Base-by-base conservation (phyloP, 148 eudicot species). In the Persicaria tinctoria region DNA sequence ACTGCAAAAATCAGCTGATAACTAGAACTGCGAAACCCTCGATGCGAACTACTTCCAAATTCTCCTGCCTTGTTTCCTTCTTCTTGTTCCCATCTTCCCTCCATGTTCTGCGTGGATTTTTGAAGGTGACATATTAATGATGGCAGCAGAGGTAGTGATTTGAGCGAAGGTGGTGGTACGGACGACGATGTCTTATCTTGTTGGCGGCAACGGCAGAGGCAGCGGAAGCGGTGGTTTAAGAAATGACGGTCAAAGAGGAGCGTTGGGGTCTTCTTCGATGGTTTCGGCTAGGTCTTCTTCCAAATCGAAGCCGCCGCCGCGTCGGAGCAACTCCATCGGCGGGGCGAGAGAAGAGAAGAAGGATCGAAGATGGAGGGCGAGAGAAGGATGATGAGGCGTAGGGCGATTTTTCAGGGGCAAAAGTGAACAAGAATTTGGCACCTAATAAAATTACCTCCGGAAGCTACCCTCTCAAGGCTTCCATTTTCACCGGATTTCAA, bases 251-350 rank as follows among this genome's bases (percentile, higher is more conserved):
- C 56, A 83, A 80, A 77, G 73, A 72, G 73, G 85, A 80, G 70
- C 8, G 17, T 4, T 0, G 53, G 77, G 84, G 32, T 75, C 76
- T 0, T 75, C 83, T 6, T 49, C 86, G 9, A 32, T 82, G 8
- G 70, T 89, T 11, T 82, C 80, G 74, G 82, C 81, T 53, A 84
- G 89, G 38, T 85, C 90, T 0, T 78, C 89, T 49, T 85, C 97
- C 75, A 93, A 93, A 82, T 85, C 96, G 45, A 89, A 87, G 77
- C 79, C 74, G 7, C 83, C 84, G 46, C 85, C 78, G 12, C 96
- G 98, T 76, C 93, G 98, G 18, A 85, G 85, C 75, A 77, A 82
- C 41, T 79, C 86, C 46, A 78, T 80, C 38, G 90, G 80, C 51
- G 91, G 78, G 74, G 74, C 18, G 23, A 20, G 23, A 20, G 27